A percentile compares a stretch with the other conserved stretches of the same genome.
Evolutionary conservation across 805 yeast species (phyloP).

Genomic region (Myxozyma neglecta): DNA sequence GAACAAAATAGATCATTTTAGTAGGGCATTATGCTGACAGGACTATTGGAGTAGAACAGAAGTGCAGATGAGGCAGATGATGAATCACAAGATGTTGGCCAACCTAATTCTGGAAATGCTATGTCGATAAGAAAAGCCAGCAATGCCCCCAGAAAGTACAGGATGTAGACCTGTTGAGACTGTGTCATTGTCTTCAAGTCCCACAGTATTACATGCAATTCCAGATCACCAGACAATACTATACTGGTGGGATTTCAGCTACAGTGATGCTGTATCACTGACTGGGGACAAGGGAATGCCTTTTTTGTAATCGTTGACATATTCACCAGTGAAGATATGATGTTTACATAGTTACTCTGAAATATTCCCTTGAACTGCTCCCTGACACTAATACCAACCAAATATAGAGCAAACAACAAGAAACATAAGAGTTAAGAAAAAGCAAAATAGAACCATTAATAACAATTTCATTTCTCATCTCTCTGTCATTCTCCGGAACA

Average conservation of each 20-base stretch:
- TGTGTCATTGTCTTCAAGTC: slow-evolving; percentile 3
- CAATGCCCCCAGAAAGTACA: neutral
- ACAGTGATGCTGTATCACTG: neutral
- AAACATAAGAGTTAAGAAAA: too few species aligned
- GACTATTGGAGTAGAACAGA: neutral
- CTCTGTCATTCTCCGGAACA: too few species aligned
- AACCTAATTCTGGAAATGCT: neutral
- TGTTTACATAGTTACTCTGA: too few species aligned
- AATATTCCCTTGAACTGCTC: too few species aligned
- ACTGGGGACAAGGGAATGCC: too few species aligned
- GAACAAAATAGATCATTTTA: neutral
- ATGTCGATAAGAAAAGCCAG: neutral
- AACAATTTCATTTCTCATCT: too few species aligned
- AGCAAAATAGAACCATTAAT: too few species aligned
- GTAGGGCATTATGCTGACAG: neutral
- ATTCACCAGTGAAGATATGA: too few species aligned
- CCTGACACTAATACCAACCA: too few species aligned
- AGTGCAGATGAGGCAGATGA: neutral
- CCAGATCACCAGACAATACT: neutral
- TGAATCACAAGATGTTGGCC: slow-evolving; percentile 3
- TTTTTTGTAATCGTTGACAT: too few species aligned
- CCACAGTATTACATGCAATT: neutral
- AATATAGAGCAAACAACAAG: too few species aligned
- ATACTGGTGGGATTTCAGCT: neutral
- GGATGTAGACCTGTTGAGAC: neutral